Percentiles rank a stretch among this genome's conserved stretches.
These are phyloP conservation scores for Plasmodium coatneyi DNA, from an alignment of 169 alveolate species.

Conservation along the genomic window DNA sequence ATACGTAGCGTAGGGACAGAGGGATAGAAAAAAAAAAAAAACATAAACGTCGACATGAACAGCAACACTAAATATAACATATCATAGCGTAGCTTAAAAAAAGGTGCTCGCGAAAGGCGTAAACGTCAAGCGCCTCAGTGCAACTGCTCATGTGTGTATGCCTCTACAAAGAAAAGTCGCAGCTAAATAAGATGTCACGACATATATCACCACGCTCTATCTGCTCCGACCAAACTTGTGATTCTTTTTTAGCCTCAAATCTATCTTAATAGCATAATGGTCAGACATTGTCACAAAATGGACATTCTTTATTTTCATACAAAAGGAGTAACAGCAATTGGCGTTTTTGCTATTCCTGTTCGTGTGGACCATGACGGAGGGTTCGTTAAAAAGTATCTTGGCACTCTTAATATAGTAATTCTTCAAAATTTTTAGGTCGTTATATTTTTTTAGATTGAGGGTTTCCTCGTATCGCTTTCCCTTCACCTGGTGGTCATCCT, in stretches of 20 bases:
- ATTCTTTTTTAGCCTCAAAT: conserved; percentile 79
- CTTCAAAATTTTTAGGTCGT: conserved; percentile 80
- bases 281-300: conserved; percentile 91
- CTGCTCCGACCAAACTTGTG: not conserved
- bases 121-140: not conserved
- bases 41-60: not conserved
- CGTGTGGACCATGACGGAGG: conserved; percentile 85
- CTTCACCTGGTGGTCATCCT: not conserved
- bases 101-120: not conserved
- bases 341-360: conserved; percentile 28
- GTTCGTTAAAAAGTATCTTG: conserved; percentile 89
- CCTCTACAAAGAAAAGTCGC: not conserved
- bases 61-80: not conserved
- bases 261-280: conserved; percentile 89
- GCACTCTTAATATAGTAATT: conserved; percentile 85
- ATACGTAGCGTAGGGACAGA: not conserved
- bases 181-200: not conserved
- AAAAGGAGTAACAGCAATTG: conserved; percentile 74
- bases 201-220: not conserved
- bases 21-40: not conserved
- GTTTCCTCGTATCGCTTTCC: not conserved
- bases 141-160: not conserved
- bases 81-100: not conserved
- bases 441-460: not conserved
- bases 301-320: conserved; percentile 79